phyloP scores from a whole-genome alignment of 139 green algal species.

The Gonium pectorale region DNA sequence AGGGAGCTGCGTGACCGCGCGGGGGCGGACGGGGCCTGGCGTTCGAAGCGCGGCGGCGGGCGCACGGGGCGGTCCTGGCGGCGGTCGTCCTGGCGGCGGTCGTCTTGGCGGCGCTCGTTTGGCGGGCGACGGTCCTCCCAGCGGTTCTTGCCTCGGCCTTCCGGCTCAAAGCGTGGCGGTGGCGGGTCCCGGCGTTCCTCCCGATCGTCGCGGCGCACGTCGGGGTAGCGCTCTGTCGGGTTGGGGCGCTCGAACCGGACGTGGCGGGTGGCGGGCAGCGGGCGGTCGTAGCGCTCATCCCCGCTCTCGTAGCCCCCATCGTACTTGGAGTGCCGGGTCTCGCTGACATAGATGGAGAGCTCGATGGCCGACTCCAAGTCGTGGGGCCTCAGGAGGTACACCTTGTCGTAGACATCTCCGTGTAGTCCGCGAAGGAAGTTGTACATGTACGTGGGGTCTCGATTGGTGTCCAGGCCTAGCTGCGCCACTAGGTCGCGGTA shows the following conservation, averaged over 20 bases:
- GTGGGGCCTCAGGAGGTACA: background rate
- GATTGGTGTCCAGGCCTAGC: background rate
- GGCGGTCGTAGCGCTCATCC: background rate
- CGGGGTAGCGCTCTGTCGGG: no score
- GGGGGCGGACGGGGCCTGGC: background rate
- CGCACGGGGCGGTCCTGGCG: background rate
- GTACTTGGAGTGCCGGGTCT: background rate
- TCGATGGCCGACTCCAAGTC: background rate
- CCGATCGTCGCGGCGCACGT: no score
- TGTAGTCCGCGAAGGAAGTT: constrained; percentile 1
- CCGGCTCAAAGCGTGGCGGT: background rate
- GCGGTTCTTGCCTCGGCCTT: background rate
- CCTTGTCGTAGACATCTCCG: background rate
- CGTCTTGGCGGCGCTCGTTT: no score
- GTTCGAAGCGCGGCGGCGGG: background rate
- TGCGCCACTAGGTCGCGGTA: background rate
- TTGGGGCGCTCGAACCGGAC: background rate
- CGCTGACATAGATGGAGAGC: constrained; percentile 12
- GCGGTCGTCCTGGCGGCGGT: no score
- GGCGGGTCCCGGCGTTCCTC: background rate
- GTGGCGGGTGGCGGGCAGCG: background rate
- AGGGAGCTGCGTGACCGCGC: background rate
- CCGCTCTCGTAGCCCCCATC: background rate
- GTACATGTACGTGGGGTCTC: constrained; percentile 2
- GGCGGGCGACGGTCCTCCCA: background rate